Percentiles rank a stretch among this genome's conserved stretches.
Evolutionary conservation across 2,329 filamentous ascomycete species (phyloP).

Genomic region (Arthroderma sp.): DNA sequence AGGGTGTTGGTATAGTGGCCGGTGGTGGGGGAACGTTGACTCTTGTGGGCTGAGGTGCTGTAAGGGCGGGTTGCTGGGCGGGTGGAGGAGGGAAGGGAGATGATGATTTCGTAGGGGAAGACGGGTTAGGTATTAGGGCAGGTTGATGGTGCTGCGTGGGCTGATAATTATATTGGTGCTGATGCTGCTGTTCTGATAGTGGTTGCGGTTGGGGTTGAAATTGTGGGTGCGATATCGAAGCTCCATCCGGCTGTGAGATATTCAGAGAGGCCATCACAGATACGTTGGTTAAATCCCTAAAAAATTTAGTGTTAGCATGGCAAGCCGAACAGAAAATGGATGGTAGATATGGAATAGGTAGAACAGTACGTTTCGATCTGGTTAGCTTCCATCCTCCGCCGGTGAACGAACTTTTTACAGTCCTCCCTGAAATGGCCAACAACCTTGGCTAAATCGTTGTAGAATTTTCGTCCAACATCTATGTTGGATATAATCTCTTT

Average conservation of each 20-base stretch:
- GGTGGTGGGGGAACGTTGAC: slow-evolving; percentile 17
- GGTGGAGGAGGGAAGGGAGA: slow-evolving; percentile 23
- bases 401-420: slow-evolving; percentile 62
- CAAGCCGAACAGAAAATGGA: not conserved
- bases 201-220: slow-evolving; percentile 28
- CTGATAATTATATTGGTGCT: not conserved
- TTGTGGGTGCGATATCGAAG: slow-evolving; percentile 22
- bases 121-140: too few relatives aligned
- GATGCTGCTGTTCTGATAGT: slow-evolving; percentile 26
- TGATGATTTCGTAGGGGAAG: slow-evolving; percentile 21
- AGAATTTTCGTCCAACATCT: slow-evolving; percentile 86
- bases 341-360: not conserved
- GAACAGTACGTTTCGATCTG: slow-evolving; percentile 56
- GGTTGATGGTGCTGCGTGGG: slow-evolving; percentile 6
- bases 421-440: slow-evolving; percentile 76
- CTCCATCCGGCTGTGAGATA: slow-evolving; percentile 30
- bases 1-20: slow-evolving; percentile 13
- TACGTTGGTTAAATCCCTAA: slow-evolving; percentile 42
- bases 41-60: slow-evolving; percentile 1
- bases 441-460: slow-evolving; percentile 86
- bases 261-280: slow-evolving; percentile 45
- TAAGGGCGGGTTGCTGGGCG: slow-evolving; percentile 39
- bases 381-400: slow-evolving; percentile 67
- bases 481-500: slow-evolving; percentile 90
- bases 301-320: slow-evolving; percentile 1